Evolutionary conservation across 2,329 filamentous ascomycete species (phyloP).

Genomic region (Bipolaris oryzae): DNA sequence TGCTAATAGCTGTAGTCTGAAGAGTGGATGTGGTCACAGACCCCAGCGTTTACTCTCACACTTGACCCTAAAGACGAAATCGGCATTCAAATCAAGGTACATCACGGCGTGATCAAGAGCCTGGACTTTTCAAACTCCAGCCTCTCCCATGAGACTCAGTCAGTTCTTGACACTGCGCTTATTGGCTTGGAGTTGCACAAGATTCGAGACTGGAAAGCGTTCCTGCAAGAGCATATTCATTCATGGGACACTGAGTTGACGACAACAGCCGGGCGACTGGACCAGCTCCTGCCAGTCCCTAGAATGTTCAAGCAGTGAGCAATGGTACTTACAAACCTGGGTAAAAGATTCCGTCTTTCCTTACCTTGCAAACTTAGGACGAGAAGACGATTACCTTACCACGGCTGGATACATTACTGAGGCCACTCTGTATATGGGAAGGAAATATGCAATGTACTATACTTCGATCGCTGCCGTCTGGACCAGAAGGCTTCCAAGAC

Average conservation of each 20-base stretch:
- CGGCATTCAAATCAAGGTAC: slow-evolving; percentile 47
- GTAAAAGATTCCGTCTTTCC: neutral
- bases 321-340: neutral
- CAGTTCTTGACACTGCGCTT: slow-evolving; percentile 27
- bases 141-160: slow-evolving; percentile 11
- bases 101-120: slow-evolving; percentile 63
- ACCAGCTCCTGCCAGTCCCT: slow-evolving; percentile 32
- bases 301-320: slow-evolving; percentile 16
- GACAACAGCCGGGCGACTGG: slow-evolving; percentile 25
- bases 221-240: slow-evolving; percentile 25
- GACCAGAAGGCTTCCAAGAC: neutral
- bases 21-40: slow-evolving; percentile 84
- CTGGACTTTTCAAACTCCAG: slow-evolving; percentile 41
- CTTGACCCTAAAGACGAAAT: slow-evolving; percentile 56
- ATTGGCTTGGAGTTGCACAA: slow-evolving; percentile 57
- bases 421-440: neutral
- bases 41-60: slow-evolving; percentile 76
- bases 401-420: neutral
- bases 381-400: no score
- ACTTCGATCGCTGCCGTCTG: neutral
- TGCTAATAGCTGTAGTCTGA: slow-evolving; percentile 58
- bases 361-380: neutral
- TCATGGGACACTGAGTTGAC: slow-evolving; percentile 20
- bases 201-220: slow-evolving; percentile 50
- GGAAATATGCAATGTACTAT: neutral